Percentiles rank a stretch among this genome's conserved stretches.
phyloP scores from a whole-genome alignment of 202 grass and related monocot genomes.

The Brachypodium distachyon region DNA sequence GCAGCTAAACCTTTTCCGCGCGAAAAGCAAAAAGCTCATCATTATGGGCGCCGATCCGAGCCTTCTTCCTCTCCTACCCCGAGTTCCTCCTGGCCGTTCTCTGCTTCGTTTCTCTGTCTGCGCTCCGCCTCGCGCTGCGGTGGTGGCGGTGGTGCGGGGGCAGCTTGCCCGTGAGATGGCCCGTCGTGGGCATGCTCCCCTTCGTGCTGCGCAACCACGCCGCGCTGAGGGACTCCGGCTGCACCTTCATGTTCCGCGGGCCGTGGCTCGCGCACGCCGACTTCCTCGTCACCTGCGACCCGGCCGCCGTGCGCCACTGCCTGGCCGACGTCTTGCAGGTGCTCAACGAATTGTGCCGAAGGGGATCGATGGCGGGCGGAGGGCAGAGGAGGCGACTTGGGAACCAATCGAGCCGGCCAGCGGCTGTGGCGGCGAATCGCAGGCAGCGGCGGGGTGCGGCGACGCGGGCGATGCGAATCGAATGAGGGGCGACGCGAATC shows the following conservation, averaged over 20 bases:
- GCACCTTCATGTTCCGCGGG: constrained; percentile 36
- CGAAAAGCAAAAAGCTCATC: not conserved
- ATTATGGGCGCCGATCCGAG: constrained; percentile 3
- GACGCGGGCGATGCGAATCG: no score
- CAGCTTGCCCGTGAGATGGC: constrained; percentile 15
- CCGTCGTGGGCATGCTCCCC: constrained; percentile 44
- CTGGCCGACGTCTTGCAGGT: no score
- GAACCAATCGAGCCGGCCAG: no score
- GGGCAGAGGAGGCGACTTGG: no score
- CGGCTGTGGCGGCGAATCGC: no score
- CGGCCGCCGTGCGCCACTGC: constrained; percentile 40
- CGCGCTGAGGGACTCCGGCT: constrained; percentile 16
- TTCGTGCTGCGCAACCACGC: constrained; percentile 9
- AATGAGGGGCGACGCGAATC: no score
- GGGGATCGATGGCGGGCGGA: no score
- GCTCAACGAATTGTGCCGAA: no score
- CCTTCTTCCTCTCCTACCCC: constrained; percentile 33
- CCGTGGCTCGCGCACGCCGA: constrained; percentile 32
- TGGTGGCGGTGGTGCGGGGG: not conserved
- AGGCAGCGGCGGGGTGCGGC: no score
- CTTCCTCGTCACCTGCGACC: constrained; percentile 44
- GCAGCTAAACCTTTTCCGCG: not conserved
- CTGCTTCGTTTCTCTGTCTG: constrained; percentile 25
- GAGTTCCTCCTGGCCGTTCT: constrained; percentile 27
- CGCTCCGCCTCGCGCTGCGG: constrained; percentile 1